Evolutionary conservation across 805 yeast species (phyloP), one percentile per base, ranked within the genome.

Genomic region (Nakazawaea holstii): DNA sequence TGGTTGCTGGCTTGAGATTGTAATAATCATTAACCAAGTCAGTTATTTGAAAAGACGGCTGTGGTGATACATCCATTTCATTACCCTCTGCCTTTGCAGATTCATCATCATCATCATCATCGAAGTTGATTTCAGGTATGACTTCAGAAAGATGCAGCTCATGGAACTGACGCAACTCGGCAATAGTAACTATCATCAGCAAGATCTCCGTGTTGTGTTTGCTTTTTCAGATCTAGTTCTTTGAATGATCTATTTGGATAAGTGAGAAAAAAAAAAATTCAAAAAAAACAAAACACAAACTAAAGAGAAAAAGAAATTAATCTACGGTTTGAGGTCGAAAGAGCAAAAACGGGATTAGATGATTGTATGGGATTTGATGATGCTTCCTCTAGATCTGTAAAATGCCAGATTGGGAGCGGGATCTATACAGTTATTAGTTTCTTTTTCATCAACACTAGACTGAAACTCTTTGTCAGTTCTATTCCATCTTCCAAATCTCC

Each of bases 391-490:
- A 20, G 24, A 20, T 20, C 5, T 3, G 24, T 5, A 20, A 20
- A 5, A 20, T 20, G 24, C 5, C 24, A 20, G 24, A 20, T 20
- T 20, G 5, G 5, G 24, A 20, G 24, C 24, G 24, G 24, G 24
- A 20, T 20, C 15, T 43, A 8, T 28, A 39, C 8, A 50, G n/a
- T 20, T 20, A 20, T 20, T 20, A 20, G 5, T 1, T 53, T 56
- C 48, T 67, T 63, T 10, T 57, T 50, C 55, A 76, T 52, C 35
- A 60, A 60, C n/a, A 73, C 67, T 17, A 79, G 40, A 29, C 63
- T 65, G 55, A 79, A 75, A 49, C 71, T 73, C 43, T 55, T 44
- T 0, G 57, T 45, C 1, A 78, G 76, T 17, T 33, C 48, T 11
- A 76, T 58, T 1, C 68, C 73, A 8, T 63, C 66, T 44, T 74